Percentiles rank a stretch among this genome's conserved stretches.
phyloP scores from a whole-genome alignment of 257 asterid species.

The Solanum pinnatisectum region DNA sequence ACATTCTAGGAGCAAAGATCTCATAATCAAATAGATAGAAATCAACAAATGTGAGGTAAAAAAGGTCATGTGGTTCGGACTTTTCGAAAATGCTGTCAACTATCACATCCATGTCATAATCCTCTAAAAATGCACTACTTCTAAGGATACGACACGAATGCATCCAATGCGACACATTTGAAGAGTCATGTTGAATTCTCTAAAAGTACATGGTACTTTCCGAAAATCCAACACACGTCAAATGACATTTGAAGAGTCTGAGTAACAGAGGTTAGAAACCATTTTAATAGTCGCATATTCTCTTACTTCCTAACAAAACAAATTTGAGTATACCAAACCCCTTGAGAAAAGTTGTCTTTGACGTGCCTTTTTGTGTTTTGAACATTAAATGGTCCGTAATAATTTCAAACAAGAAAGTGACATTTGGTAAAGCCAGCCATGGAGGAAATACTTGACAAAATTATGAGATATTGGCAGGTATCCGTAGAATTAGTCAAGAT shows the following conservation, averaged over 20 bases:
- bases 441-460: not conserved
- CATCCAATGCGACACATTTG: not conserved
- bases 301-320: not conserved
- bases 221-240: not conserved
- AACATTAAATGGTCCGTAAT: not conserved
- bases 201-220: no score
- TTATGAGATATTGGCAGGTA: not conserved
- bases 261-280: not conserved
- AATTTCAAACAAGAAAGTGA: not conserved
- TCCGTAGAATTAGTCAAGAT: no score
- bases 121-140: not conserved
- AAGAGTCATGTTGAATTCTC: not conserved
- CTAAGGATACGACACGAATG: not conserved
- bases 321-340: not conserved
- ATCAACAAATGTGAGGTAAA: not conserved
- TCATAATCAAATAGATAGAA: not conserved
- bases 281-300: not conserved
- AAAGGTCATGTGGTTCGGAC: not conserved
- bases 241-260: not conserved
- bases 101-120: not conserved
- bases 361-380: not conserved
- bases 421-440: not conserved
- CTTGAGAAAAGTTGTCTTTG: not conserved
- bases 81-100: not conserved
- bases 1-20: constrained; percentile 29